Percentiles rank a stretch among this genome's conserved stretches.
phyloP scores from a whole-genome alignment of 2,329 filamentous ascomycete genomes.

The Phaeophleospora eucalypticola region DNA sequence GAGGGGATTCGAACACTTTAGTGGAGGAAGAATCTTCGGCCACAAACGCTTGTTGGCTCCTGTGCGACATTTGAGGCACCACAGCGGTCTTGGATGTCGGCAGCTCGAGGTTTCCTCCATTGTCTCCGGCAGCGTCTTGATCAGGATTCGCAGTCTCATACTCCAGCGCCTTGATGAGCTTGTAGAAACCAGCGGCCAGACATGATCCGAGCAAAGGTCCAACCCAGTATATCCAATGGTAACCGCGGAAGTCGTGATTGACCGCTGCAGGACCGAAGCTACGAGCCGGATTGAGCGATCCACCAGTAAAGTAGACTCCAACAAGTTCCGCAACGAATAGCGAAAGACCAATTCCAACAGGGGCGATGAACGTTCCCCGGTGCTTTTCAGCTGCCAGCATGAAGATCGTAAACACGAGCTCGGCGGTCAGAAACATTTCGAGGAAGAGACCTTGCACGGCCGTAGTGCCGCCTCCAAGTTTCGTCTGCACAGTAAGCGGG shows the following conservation, averaged over 20 bases:
- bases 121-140: slow-evolving; percentile 8
- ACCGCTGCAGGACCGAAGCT: slow-evolving; percentile 32
- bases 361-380: slow-evolving; percentile 31
- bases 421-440: slow-evolving; percentile 32
- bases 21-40: background rate
- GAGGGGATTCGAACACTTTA: background rate
- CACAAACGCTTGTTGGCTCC: background rate
- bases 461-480: slow-evolving; percentile 31
- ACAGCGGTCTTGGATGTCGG: background rate
- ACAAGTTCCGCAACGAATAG: slow-evolving; percentile 24
- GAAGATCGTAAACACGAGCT: slow-evolving; percentile 32
- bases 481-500: slow-evolving; percentile 32
- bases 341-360: slow-evolving; percentile 26
- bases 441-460: slow-evolving; percentile 37
- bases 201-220: slow-evolving; percentile 30
- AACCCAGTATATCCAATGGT: slow-evolving; percentile 32
- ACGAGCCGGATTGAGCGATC: slow-evolving; percentile 33
- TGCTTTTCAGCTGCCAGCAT: slow-evolving; percentile 36
- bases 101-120: background rate
- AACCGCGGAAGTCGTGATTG: slow-evolving; percentile 24
- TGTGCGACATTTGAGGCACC: background rate
- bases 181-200: slow-evolving; percentile 31
- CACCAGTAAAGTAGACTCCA: slow-evolving; percentile 30
- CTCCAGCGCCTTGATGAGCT: slow-evolving; percentile 30
- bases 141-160: slow-evolving; percentile 32